Percentiles rank a stretch among this genome's conserved stretches.
phyloP scores from a whole-genome alignment of 2,329 filamentous ascomycete genomes.

The Colletotrichum theobromicola region DNA sequence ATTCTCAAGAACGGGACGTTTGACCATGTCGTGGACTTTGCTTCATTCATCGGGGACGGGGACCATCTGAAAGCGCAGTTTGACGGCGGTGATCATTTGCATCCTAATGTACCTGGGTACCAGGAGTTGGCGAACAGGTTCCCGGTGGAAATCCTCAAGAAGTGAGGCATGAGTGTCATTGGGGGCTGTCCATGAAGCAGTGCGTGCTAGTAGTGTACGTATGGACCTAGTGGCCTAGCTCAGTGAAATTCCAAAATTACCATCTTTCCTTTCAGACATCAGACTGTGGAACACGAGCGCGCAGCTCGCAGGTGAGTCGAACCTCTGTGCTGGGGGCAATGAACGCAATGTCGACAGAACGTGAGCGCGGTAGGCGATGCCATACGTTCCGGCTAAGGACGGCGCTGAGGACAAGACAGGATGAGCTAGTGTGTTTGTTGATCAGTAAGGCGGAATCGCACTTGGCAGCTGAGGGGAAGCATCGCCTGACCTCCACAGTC shows the following conservation, averaged over 20 bases:
- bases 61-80: constrained; percentile 52
- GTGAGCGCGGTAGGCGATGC: background rate
- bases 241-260: background rate
- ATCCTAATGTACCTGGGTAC: constrained; percentile 66
- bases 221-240: background rate
- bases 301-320: background rate
- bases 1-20: constrained; percentile 61
- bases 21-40: constrained; percentile 68
- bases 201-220: background rate
- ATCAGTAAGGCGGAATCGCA: background rate
- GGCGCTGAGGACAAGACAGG: background rate
- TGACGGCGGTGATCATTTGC: constrained; percentile 69
- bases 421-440: background rate
- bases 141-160: constrained; percentile 57
- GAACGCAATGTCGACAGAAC: background rate
- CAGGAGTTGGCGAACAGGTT: constrained; percentile 64
- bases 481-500: background rate
- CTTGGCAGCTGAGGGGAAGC: background rate
- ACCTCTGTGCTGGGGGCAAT: background rate
- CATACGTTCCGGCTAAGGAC: background rate
- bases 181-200: background rate
- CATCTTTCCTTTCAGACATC: background rate
- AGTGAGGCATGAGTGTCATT: background rate
- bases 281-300: background rate
- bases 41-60: constrained; percentile 58